Evolutionary conservation across 805 yeast genomes (phyloP).

Genomic region (Yarrowia sp.): DNA sequence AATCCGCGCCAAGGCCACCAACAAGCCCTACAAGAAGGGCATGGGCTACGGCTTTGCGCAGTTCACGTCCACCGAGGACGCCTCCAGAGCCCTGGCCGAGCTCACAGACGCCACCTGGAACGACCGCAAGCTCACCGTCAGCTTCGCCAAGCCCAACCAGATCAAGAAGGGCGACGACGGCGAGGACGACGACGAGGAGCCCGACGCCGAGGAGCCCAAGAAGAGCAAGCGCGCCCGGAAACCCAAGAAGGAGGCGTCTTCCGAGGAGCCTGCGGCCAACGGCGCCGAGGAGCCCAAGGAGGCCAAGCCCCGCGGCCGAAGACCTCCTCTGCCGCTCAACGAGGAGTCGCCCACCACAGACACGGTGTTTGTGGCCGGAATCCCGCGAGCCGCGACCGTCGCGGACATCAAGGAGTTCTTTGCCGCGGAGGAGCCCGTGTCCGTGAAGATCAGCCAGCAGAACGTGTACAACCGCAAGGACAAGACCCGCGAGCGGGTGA

Average conservation of each 20-base stretch:
- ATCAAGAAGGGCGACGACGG: conserved; percentile 30
- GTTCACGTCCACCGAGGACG: conserved; percentile 44
- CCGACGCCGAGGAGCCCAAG: conserved; percentile 2
- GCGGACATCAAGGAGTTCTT: conserved; percentile 49
- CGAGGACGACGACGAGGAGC: not conserved
- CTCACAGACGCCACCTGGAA: conserved; percentile 41
- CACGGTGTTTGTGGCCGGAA: conserved; percentile 61
- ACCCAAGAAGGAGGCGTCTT: conserved; percentile 24
- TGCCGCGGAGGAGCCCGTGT: conserved; percentile 39
- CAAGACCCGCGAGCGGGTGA: conserved; percentile 29
- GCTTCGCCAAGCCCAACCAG: conserved; percentile 43
- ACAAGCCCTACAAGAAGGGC: conserved; percentile 28
- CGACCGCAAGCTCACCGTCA: conserved; percentile 32
- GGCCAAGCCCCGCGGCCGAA: conserved; percentile 27
- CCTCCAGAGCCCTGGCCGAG: conserved; percentile 44
- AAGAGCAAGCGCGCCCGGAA: conserved; percentile 10
- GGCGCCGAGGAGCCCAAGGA: conserved; percentile 27
- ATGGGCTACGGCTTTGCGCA: conserved; percentile 59
- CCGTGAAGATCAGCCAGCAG: conserved; percentile 28
- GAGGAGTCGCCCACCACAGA: conserved; percentile 45
- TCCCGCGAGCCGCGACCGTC: conserved; percentile 51
- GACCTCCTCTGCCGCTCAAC: conserved; percentile 28
- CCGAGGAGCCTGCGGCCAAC: conserved; percentile 3
- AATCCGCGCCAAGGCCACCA: conserved; percentile 17
- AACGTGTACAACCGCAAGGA: conserved; percentile 28